Evolutionary conservation across 805 yeast species (phyloP).

Genomic region (Candida tibetensis): DNA sequence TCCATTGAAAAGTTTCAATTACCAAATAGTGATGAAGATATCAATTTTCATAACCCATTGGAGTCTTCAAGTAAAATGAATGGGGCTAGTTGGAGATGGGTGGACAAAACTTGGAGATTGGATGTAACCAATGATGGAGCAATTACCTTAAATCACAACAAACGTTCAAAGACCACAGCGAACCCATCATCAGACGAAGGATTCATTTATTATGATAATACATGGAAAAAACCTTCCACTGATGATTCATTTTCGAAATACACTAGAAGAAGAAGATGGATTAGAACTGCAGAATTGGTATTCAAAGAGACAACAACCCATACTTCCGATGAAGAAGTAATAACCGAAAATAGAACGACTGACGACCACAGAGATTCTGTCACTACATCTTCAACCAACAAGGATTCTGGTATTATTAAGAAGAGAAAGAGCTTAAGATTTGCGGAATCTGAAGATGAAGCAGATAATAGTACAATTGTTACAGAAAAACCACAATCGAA

Average conservation of each 20-base stretch:
- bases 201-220: slow-evolving; percentile 82
- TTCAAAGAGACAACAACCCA: too few relatives aligned
- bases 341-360: too few relatives aligned
- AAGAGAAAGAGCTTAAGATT: slow-evolving; percentile 45
- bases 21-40: slow-evolving; percentile 59
- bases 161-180: slow-evolving; percentile 54
- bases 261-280: slow-evolving; percentile 94
- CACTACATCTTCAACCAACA: slow-evolving; percentile 2
- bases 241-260: slow-evolving; percentile 88
- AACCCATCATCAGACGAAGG: slow-evolving; percentile 82
- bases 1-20: slow-evolving; percentile 74
- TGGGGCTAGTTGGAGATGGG: slow-evolving; percentile 91
- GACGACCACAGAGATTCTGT: too few relatives aligned
- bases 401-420: slow-evolving; percentile 6
- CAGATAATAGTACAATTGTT: neutral
- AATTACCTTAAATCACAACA: slow-evolving; percentile 62
- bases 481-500: neutral
- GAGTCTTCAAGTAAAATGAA: slow-evolving; percentile 39
- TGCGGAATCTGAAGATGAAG: slow-evolving; percentile 25
- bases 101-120: slow-evolving; percentile 86
- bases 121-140: slow-evolving; percentile 89
- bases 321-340: slow-evolving; percentile 7
- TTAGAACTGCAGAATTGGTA: slow-evolving; percentile 86
- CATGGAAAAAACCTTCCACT: slow-evolving; percentile 89
- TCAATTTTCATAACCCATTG: slow-evolving; percentile 26